Conservation (phyloP, 352 stramenopile genomes). For the Blastocystis sp. region DNA sequence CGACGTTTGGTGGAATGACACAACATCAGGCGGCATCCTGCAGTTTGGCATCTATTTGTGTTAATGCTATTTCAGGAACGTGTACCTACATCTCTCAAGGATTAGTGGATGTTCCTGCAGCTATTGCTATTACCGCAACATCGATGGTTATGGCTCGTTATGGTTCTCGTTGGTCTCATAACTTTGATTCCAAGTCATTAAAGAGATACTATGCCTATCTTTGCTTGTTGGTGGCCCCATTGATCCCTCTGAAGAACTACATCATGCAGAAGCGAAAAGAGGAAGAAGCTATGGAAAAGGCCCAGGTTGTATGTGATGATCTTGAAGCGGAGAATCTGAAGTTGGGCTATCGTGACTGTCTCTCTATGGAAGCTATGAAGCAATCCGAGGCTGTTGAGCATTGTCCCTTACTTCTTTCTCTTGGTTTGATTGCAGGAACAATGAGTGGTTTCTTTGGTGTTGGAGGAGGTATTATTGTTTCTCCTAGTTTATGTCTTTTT, state of each 20-base stretch:
- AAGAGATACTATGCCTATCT: conserved; percentile 64
- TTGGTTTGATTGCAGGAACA: conserved; percentile 61
- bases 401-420: conserved; percentile 34
- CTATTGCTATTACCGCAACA: conserved; percentile 62
- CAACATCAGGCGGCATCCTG: conserved; percentile 65
- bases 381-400: conserved; percentile 35
- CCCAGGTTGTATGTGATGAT: background rate
- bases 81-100: conserved; percentile 63
- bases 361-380: conserved; percentile 46
- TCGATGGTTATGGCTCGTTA: conserved; percentile 63
- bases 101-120: conserved; percentile 59
- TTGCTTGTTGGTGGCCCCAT: conserved; percentile 64
- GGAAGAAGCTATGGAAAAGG: conserved; percentile 1
- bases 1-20: conserved; percentile 53
- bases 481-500: conserved; percentile 56
- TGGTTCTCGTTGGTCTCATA: conserved; percentile 62
- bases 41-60: conserved; percentile 65
- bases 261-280: conserved; percentile 62
- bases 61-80: conserved; percentile 59
- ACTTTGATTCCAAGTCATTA: conserved; percentile 63
- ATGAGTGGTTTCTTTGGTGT: conserved; percentile 64
- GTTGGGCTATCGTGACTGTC: conserved; percentile 54
- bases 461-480: conserved; percentile 63
- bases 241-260: conserved; percentile 63
- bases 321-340: conserved; percentile 42